These are phyloP conservation scores for Capillidium rhysosporum DNA, from an alignment of 371 early-diverging fungal genomes.

Conservation along the genomic window DNA sequence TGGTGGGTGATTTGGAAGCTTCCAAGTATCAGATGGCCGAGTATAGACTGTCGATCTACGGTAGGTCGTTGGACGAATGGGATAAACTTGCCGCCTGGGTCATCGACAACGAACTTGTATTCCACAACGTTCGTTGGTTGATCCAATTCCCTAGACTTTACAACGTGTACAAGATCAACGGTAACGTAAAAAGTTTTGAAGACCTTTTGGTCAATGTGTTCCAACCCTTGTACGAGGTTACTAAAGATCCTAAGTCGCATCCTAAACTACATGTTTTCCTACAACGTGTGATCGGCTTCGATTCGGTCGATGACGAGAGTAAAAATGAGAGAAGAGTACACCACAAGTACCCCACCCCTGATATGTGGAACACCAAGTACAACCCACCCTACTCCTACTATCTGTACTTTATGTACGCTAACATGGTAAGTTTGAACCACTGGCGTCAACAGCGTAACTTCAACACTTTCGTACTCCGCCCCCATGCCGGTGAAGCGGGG, in stretches of 20 bases:
- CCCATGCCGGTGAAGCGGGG: slow-evolving; percentile 97
- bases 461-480: slow-evolving; percentile 87
- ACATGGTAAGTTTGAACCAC: slow-evolving; percentile 67
- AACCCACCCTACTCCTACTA: slow-evolving; percentile 98
- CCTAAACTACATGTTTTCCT: slow-evolving; percentile 85
- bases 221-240: slow-evolving; percentile 86
- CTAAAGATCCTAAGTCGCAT: slow-evolving; percentile 57
- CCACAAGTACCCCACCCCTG: slow-evolving; percentile 73
- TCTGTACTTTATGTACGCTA: slow-evolving; percentile 88
- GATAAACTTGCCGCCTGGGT: slow-evolving; percentile 93
- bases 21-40: slow-evolving; percentile 92
- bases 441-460: slow-evolving; percentile 64
- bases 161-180: slow-evolving; percentile 61
- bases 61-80: slow-evolving; percentile 64
- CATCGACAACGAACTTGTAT: slow-evolving; percentile 76
- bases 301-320: slow-evolving; percentile 95
- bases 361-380: slow-evolving; percentile 44
- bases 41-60: slow-evolving; percentile 86
- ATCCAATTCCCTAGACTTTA: slow-evolving; percentile 94
- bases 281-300: slow-evolving; percentile 90
- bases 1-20: slow-evolving; percentile 80
- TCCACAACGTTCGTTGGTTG: slow-evolving; percentile 89
- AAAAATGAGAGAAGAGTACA: slow-evolving; percentile 69
- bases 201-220: slow-evolving; percentile 76
- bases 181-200: slow-evolving; percentile 49